Evolutionary conservation across 192 early-diverging fungal genomes (phyloP).

Genomic region (Pilobolus umbonatus): DNA sequence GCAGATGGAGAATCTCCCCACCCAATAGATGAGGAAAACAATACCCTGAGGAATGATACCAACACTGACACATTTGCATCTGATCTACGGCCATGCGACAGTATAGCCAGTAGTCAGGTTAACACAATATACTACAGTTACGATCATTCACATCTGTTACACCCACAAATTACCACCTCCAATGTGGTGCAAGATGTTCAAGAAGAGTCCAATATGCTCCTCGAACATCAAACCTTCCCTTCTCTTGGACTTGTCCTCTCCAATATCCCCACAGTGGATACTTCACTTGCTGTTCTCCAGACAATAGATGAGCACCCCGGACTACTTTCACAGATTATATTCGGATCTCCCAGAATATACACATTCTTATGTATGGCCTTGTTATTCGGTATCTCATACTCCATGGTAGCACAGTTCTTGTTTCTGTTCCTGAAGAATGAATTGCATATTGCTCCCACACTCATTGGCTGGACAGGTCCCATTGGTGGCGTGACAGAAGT

Average conservation of each 20-base stretch:
- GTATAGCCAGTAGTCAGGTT: conserved; percentile 26
- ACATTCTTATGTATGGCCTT: conserved; percentile 29
- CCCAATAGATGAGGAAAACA: too few species aligned
- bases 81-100: conserved; percentile 7
- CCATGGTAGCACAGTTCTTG: conserved; percentile 34
- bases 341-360: conserved; percentile 12
- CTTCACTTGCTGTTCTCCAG: conserved; percentile 21
- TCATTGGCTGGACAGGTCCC: conserved; percentile 39
- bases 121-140: conserved; percentile 22
- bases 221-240: conserved; percentile 21
- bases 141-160: conserved; percentile 1
- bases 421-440: conserved; percentile 31
- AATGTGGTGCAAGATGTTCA: conserved; percentile 17
- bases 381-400: conserved; percentile 26
- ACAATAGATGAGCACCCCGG: background rate
- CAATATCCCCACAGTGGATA: conserved; percentile 25
- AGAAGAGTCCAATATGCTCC: conserved; percentile 13
- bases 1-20: background rate
- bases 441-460: conserved; percentile 22
- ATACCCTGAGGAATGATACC: too few species aligned
- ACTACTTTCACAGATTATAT: conserved; percentile 4
- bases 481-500: conserved; percentile 33
- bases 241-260: conserved; percentile 29
- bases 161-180: conserved; percentile 11
- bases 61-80: background rate